Evolutionary conservation across 2,329 filamentous ascomycete genomes (phyloP).

Genomic region (Nothopassalora personata): DNA sequence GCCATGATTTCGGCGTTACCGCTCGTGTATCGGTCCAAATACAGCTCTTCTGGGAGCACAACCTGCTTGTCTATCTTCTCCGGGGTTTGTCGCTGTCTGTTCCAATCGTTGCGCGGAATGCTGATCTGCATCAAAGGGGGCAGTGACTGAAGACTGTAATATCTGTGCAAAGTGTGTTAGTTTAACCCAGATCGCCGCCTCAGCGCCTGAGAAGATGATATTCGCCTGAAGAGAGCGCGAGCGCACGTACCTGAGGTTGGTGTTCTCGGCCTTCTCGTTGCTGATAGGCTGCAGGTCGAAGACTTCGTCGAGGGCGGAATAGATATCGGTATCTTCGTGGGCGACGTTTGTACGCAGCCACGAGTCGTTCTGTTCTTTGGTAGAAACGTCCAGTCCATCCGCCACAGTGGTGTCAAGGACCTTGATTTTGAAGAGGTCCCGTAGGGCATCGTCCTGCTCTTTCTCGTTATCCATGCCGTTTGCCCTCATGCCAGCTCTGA

Average conservation of each 20-base stretch:
- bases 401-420: constrained; percentile 20
- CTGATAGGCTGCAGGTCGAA: constrained; percentile 72
- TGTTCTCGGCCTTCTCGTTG: constrained; percentile 53
- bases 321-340: constrained; percentile 60
- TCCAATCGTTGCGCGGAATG: constrained; percentile 75
- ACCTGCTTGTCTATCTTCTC: constrained; percentile 75
- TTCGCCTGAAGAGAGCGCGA: background rate
- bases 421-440: constrained; percentile 27
- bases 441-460: constrained; percentile 64
- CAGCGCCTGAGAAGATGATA: background rate
- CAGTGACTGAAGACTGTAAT: constrained; percentile 57
- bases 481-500: constrained; percentile 81
- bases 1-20: constrained; percentile 57
- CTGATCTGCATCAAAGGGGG: constrained; percentile 85
- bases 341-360: constrained; percentile 62
- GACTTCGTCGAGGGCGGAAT: constrained; percentile 76
- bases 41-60: constrained; percentile 72
- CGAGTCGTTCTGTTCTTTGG: constrained; percentile 36
- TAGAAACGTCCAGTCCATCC: constrained; percentile 16
- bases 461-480: constrained; percentile 58
- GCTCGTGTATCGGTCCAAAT: constrained; percentile 81
- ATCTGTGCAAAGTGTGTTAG: constrained; percentile 34
- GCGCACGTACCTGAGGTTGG: constrained; percentile 42
- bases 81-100: constrained; percentile 51
- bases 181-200: background rate